Base-by-base conservation (phyloP, 164 flowering plant species). In the Tinospora cordifolia region DNA sequence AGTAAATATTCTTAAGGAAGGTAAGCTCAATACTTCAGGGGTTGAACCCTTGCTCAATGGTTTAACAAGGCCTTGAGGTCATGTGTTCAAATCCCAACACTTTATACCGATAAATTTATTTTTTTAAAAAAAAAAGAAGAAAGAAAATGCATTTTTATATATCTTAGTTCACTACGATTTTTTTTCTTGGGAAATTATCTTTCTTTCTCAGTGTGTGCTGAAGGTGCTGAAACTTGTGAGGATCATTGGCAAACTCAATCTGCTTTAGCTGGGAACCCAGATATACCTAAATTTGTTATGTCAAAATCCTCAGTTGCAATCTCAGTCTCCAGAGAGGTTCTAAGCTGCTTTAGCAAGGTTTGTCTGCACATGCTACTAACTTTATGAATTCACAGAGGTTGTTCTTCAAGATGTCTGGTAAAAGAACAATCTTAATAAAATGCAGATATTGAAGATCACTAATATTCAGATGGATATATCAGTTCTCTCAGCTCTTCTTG, bases 261-360 rank as follows among this genome's bases (percentile, higher is more conserved):
- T 78, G 69, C 78, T 59, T 79, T 79, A 69, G 81, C 94, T 72
- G 86, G 86, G 30, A 87, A 85, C 72, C 92, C 91, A 38, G 82
- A 82, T 64, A 77, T 82, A 58, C 72, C 76, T 22, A 69, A 75
- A 36, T 22, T 74, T 73, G 74, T 77, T 46, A 70, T 83, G 68
- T 81, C 85, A 72, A 78, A 74, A 60, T 74, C 82, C 69, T 75
- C 84, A 67, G 80, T 79, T 74, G 85, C 84, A 21, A 69, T 71
- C 38, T 76, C 83, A 47, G 81, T 87, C 19, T 72, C 77, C 49
- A 81, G 78, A 69, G 94, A 90, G 84, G 75, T 83, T 75, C 83
- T 92, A 71, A 66, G 71, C 68, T 84, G 87, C 81, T 83, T 88
- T 75, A 76, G 85, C 67, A 86, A 85, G 90, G 95, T 91, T 51